A percentile compares a stretch with the other conserved stretches of the same genome.
Evolutionary conservation across 441 rosid genomes (phyloP).

Genomic region (Isatis lusitanica): DNA sequence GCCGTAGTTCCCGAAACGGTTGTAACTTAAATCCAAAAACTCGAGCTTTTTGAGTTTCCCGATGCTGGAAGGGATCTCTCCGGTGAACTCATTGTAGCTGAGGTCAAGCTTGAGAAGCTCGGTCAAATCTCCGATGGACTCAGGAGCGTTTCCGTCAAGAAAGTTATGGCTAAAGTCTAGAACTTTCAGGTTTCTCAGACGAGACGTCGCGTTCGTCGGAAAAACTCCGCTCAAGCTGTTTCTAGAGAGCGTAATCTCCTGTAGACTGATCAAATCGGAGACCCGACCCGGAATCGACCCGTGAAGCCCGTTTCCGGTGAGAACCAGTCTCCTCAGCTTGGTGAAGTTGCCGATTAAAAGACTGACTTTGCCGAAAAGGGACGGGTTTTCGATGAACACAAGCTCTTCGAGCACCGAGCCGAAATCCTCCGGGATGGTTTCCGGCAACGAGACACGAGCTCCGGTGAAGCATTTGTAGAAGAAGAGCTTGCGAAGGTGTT

Average conservation of each 20-base stretch:
- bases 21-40: constrained; percentile 62
- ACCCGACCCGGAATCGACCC: constrained; percentile 48
- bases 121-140: constrained; percentile 43
- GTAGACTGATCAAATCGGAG: constrained; percentile 40
- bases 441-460: constrained; percentile 36
- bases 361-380: constrained; percentile 45
- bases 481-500: constrained; percentile 59
- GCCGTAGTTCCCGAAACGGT: constrained; percentile 53
- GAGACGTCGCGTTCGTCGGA: constrained; percentile 21
- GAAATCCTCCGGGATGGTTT: constrained; percentile 34
- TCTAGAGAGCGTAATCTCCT: constrained; percentile 62
- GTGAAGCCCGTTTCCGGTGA: constrained; percentile 58
- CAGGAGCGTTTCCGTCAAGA: constrained; percentile 48
- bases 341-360: constrained; percentile 47
- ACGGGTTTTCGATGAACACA: constrained; percentile 59
- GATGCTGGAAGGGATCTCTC: constrained; percentile 51
- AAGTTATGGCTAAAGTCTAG: constrained; percentile 54
- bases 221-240: constrained; percentile 51
- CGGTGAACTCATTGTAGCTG: constrained; percentile 48
- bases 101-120: constrained; percentile 66
- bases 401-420: constrained; percentile 55
- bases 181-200: constrained; percentile 49
- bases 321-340: constrained; percentile 48
- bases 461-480: constrained; percentile 65
- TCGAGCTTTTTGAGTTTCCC: constrained; percentile 46